Percentiles rank a stretch among this genome's conserved stretches.
Conservation (phyloP, 2,329 filamentous ascomycete species). For the Simplicillium aogashimaense region DNA sequence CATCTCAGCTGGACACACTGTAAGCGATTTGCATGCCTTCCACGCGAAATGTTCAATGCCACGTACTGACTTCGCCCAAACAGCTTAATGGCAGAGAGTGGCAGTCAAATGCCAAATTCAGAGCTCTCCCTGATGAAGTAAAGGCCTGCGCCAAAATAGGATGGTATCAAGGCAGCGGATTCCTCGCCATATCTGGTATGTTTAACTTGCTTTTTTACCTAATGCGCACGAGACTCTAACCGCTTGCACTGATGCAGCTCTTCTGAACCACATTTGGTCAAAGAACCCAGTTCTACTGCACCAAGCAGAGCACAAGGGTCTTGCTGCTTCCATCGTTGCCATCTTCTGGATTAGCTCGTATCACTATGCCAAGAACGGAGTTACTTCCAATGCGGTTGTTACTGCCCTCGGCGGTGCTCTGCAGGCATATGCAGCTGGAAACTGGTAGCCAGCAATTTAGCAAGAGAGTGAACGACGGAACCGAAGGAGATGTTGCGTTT, state of each 20-base stretch:
- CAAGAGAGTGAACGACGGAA: too few species aligned
- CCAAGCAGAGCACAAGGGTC: slow-evolving; percentile 7
- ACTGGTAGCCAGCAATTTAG: too few species aligned
- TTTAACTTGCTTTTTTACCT: neutral
- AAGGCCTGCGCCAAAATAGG: slow-evolving; percentile 7
- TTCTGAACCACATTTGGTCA: slow-evolving; percentile 10
- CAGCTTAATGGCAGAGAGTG: slow-evolving; percentile 9
- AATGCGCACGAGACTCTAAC: too few species aligned
- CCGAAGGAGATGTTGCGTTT: too few species aligned
- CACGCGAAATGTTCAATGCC: too few species aligned
- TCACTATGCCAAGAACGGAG: slow-evolving; percentile 7
- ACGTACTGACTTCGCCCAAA: neutral
- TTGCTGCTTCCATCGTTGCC: slow-evolving; percentile 7
- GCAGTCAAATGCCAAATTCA: slow-evolving; percentile 8
- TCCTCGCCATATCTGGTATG: slow-evolving; percentile 8
- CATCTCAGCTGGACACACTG: slow-evolving; percentile 8
- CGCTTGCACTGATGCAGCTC: slow-evolving; percentile 1
- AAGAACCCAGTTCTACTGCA: slow-evolving; percentile 7
- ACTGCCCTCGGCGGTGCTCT: slow-evolving; percentile 6
- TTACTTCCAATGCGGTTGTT: slow-evolving; percentile 4
- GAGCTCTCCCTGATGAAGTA: slow-evolving; percentile 4
- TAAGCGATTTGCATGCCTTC: slow-evolving; percentile 1
- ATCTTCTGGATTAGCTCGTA: slow-evolving; percentile 7
- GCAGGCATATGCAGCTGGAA: slow-evolving; percentile 7
- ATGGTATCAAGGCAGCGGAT: slow-evolving; percentile 10